Percentiles rank a stretch among this genome's conserved stretches.
phyloP scores from a whole-genome alignment of 2,329 filamentous ascomycete species.

The Neoscytalidium dimidiatum region DNA sequence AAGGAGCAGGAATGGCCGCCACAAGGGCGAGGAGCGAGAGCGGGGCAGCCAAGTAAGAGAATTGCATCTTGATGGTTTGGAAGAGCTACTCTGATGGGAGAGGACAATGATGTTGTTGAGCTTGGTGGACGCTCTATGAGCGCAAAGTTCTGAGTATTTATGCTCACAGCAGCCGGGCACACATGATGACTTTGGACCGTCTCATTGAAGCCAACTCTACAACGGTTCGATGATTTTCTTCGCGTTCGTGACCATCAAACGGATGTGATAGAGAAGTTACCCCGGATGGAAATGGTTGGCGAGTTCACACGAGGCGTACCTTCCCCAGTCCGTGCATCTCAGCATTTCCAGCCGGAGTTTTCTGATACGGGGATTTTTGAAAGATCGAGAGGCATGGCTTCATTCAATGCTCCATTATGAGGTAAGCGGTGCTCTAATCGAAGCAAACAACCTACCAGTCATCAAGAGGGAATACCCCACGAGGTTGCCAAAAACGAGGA shows the following conservation, averaged over 20 bases:
- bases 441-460: not conserved
- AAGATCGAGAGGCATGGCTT: no score
- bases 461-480: not conserved
- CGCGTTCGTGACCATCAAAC: not conserved
- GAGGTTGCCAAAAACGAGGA: not conserved
- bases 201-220: not conserved
- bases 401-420: no score
- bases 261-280: not conserved
- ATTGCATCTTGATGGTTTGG: not conserved
- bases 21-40: not conserved
- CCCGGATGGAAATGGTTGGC: not conserved
- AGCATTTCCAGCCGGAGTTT: not conserved
- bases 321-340: not conserved
- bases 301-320: not conserved
- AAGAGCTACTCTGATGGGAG: not conserved
- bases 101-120: not conserved
- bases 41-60: not conserved
- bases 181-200: not conserved
- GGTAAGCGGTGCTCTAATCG: not conserved
- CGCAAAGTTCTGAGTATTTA: not conserved
- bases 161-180: not conserved
- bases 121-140: not conserved
- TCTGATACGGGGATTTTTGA: no score
- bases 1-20: not conserved
- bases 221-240: not conserved